Base-by-base conservation (phyloP, 192 early-diverging fungal genomes). In the Dissophora ornata region DNA sequence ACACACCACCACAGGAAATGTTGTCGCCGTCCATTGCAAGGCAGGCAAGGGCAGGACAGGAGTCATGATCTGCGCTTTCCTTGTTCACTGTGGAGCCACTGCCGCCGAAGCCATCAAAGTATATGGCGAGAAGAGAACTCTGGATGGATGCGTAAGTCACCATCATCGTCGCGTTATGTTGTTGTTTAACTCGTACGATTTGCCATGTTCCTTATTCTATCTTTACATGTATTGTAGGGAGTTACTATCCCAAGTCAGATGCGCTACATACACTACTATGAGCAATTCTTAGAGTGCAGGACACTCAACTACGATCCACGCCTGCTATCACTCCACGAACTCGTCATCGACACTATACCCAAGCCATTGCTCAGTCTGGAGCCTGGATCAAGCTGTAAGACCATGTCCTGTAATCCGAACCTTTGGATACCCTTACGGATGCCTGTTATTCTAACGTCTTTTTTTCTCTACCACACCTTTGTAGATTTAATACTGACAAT, bases 31-130 rank as follows among this genome's bases (percentile, higher is more conserved):
- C 8, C 88, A 90, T 53, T 90, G 88, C 59, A 88, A 88, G 50
- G 88, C 88, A n/a, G 88, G 88, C 18, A 90, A 90, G 38, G 88
- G 88, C 6, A 70, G 88, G 7, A 90, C 88, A 15, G 88, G 88
- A 10, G 71, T 82, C 13, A 85, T 90, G 81, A 71, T 88, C 16
- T 75, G 83, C 38, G 44, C 84, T 4, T 74, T 83, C 19, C 69
- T 90, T 40, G 41, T 90, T 15, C 79, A 77, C 25, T 59, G 71
- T 16, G 69, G 77, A 4, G 53, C 50, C 1, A 81, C 64, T 38
- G 71, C 84, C 11, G 44, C 49, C 2, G 79, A 80, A 16, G 85
- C 84, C 11, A 84, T 89, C 13, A 57, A 66, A 33, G 51, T 81
- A 0, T 89, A 86, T 60, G 86, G 70, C 19, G 47, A 67, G 21